Conservation (phyloP, 108 stramenopile species). For the Pseudonitzschia pungens region DNA sequence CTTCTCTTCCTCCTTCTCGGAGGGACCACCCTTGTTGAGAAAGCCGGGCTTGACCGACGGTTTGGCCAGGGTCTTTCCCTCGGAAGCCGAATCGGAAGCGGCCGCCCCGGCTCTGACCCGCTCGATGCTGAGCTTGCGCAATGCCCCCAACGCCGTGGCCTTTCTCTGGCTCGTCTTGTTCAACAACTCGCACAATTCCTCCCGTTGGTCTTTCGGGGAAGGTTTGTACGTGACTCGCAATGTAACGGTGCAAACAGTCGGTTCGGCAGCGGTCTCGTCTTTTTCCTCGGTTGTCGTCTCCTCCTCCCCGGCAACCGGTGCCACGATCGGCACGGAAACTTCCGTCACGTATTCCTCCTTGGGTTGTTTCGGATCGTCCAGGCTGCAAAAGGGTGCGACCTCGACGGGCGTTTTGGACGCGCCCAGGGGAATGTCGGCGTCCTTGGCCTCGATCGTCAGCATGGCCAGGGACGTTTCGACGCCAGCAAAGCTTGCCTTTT, state of each 20-base stretch:
- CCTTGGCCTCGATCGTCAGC: conserved; percentile 50
- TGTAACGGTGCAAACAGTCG: conserved; percentile 51
- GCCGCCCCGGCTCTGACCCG: conserved; percentile 46
- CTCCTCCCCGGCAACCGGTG: conserved; percentile 7
- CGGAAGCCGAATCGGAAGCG: neutral
- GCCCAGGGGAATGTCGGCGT: conserved; percentile 56
- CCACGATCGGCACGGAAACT: conserved; percentile 57
- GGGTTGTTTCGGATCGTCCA: conserved; percentile 30
- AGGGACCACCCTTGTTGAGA: conserved; percentile 58
- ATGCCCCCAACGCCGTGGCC: conserved; percentile 57
- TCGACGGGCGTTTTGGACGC: conserved; percentile 51
- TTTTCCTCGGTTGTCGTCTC: conserved; percentile 16
- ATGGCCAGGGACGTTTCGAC: conserved; percentile 69
- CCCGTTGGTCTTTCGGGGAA: conserved; percentile 67
- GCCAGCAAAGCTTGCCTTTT: conserved; percentile 46
- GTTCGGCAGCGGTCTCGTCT: conserved; percentile 20
- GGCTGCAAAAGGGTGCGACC: conserved; percentile 52
- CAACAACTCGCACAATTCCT: conserved; percentile 70
- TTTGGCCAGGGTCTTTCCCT: conserved; percentile 15
- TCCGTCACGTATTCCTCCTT: conserved; percentile 46
- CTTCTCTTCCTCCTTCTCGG: conserved; percentile 21
- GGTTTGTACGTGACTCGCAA: conserved; percentile 70
- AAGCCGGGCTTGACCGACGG: conserved; percentile 77
- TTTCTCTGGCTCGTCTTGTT: conserved; percentile 74
- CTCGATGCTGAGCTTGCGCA: conserved; percentile 58